A percentile compares a stretch with the other conserved stretches of the same genome.
phyloP scores from a whole-genome alignment of 2,329 filamentous ascomycete genomes.

The Pleurostoma richardsiae region DNA sequence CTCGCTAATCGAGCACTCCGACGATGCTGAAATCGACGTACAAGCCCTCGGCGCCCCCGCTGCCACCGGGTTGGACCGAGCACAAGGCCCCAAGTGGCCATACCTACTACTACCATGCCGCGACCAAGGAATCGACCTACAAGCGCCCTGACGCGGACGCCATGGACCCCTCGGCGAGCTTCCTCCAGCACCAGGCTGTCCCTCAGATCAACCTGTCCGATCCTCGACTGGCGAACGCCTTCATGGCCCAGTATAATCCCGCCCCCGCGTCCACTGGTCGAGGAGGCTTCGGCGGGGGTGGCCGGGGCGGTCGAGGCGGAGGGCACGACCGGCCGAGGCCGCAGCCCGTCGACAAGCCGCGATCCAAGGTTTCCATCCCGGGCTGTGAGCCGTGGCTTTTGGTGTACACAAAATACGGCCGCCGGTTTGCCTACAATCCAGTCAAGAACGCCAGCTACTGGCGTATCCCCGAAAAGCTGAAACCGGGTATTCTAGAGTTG shows the following conservation, averaged over 20 bases:
- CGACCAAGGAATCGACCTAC: conserved; percentile 84
- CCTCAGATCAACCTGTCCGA: conserved; percentile 39
- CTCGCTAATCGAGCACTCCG: too few species aligned
- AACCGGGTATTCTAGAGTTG: conserved; percentile 68
- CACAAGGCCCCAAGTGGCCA: conserved; percentile 87
- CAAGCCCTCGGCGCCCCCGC: conserved; percentile 50
- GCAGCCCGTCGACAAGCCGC: conserved; percentile 76
- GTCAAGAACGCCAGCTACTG: conserved; percentile 86
- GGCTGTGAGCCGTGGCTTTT: conserved; percentile 83
- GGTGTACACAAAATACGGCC: conserved; percentile 85
- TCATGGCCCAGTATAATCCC: conserved; percentile 48
- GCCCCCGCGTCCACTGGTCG: conserved; percentile 28
- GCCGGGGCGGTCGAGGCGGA: conserved; percentile 41
- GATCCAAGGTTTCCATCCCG: conserved; percentile 72
- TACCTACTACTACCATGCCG: conserved; percentile 80
- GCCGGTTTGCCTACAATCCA: conserved; percentile 86
- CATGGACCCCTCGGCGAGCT: conserved; percentile 27
- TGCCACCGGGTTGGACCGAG: conserved; percentile 85
- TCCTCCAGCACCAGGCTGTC: conserved; percentile 34
- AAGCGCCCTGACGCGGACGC: conserved; percentile 56
- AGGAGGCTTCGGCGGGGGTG: conserved; percentile 19
- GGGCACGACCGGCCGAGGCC: conserved; percentile 55
- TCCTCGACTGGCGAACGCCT: conserved; percentile 54
- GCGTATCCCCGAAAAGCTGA: conserved; percentile 85
- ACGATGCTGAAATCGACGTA: conserved; percentile 76